A percentile compares a stretch with the other conserved stretches of the same genome.
These are phyloP conservation scores for Jaenimonas drosophilae DNA, from an alignment of 208 protist genomes.

Conservation along the genomic window DNA sequence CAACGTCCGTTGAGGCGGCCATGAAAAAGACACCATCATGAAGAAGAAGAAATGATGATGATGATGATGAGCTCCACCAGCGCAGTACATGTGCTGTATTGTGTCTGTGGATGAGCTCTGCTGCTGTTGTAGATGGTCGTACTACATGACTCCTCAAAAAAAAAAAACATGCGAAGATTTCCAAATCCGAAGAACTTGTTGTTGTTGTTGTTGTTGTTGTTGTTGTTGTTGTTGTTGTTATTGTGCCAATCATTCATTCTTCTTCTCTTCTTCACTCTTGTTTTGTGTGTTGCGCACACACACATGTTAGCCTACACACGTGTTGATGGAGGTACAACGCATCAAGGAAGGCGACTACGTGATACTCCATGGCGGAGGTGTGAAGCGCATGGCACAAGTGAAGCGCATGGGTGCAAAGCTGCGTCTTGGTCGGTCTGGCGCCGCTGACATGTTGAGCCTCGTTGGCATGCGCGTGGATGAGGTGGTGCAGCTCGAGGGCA, in stretches of 20 bases:
- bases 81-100: not conserved
- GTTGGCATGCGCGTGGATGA: conserved; percentile 75
- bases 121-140: not conserved
- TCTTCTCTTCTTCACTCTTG: not conserved
- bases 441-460: conserved; percentile 50
- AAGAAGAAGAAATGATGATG: too few species aligned
- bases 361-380: conserved; percentile 69
- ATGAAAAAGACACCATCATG: too few species aligned
- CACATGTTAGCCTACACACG: not conserved
- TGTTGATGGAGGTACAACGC: conserved; percentile 14
- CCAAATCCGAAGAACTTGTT: not conserved
- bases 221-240: conserved; percentile 6
- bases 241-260: conserved; percentile 1
- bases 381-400: conserved; percentile 51
- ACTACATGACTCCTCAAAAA: conserved; percentile 1
- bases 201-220: conserved; percentile 5
- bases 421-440: conserved; percentile 54
- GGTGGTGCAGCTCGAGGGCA: conserved; percentile 56
- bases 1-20: too few species aligned
- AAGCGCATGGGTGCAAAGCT: conserved; percentile 36
- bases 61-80: too few species aligned
- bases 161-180: not conserved
- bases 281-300: not conserved
- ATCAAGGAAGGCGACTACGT: conserved; percentile 78
- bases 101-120: not conserved